Evolutionary conservation across 2,329 filamentous ascomycete species (phyloP).

Genomic region (Fusarium sp.): DNA sequence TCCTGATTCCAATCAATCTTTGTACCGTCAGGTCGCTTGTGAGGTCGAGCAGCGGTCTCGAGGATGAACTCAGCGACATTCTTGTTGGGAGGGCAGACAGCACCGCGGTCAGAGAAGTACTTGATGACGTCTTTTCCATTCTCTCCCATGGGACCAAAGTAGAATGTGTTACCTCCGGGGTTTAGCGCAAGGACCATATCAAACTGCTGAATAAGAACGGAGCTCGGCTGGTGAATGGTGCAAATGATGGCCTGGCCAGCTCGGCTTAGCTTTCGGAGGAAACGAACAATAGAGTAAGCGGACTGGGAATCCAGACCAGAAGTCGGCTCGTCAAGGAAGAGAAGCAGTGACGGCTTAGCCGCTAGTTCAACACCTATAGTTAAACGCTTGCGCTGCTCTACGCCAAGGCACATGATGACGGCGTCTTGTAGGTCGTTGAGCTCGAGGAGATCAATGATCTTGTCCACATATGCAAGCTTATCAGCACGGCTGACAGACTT

Average conservation of each 20-base stretch:
- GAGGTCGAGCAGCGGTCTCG: slow-evolving; percentile 58
- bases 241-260: slow-evolving; percentile 70
- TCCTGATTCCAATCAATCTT: slow-evolving; percentile 79
- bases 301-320: slow-evolving; percentile 69
- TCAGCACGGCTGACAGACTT: slow-evolving; percentile 67
- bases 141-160: slow-evolving; percentile 65
- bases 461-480: slow-evolving; percentile 75
- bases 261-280: slow-evolving; percentile 69
- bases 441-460: slow-evolving; percentile 73
- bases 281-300: slow-evolving; percentile 70
- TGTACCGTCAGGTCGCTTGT: slow-evolving; percentile 53
- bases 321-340: slow-evolving; percentile 72
- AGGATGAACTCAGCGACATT: slow-evolving; percentile 66
- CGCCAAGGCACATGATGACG: slow-evolving; percentile 69
- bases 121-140: slow-evolving; percentile 60
- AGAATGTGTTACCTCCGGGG: slow-evolving; percentile 65
- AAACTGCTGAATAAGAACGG: slow-evolving; percentile 67
- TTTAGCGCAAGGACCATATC: slow-evolving; percentile 67
- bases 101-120: slow-evolving; percentile 72
- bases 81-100: slow-evolving; percentile 70
- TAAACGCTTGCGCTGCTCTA: slow-evolving; percentile 67
- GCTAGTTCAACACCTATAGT: slow-evolving; percentile 67
- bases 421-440: slow-evolving; percentile 74
- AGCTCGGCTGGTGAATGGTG: slow-evolving; percentile 70
- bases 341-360: slow-evolving; percentile 67